Evolutionary conservation across 2,329 filamentous ascomycete genomes (phyloP), one percentile per base, ranked within the genome.

Genomic region (Fusarium vanettenii): DNA sequence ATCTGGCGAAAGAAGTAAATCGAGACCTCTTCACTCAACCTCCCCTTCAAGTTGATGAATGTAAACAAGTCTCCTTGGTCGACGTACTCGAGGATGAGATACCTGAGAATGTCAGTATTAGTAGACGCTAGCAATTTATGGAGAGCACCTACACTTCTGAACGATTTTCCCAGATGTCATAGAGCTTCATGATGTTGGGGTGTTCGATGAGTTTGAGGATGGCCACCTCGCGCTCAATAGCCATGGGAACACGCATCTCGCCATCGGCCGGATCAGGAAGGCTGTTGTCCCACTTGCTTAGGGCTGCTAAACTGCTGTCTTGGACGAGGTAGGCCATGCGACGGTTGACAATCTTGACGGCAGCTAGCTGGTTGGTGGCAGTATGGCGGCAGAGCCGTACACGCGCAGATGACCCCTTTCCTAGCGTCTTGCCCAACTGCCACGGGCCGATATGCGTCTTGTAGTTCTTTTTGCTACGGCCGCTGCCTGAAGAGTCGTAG

Each of bases 161-260:
- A 25, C 94, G 90, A 81, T 98, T 98, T 85, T 99, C 97, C 96
- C 96, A 99, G 33, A 99, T 96, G 84, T 99, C 97, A 81, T 96
- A 97, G 11, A 99, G 86, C 76, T 94, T 94, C 83, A 98, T 95
- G 78, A 98, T 96, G 81, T 98, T 97, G 7, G 93, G 94, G 84
- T 99, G 97, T 79, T 98, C 93, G 70, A 98, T 94, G 67, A 98
- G 89, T 85, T 98, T 98, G 89, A 99, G 95, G 78, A 99, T 97
- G 35, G 96, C 95, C 45, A 99, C 95, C 81, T 99, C 97, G 64
- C 97, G 90, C 84, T 98, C 96, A 71, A 99, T 93, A 1, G 95
- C 94, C 79, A 96, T 91, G 1, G 96, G 96, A 81, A 97, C 95
- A 64, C 90, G 89, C 75, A 92, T 90, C 68, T 92, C 88, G 45